phyloP scores from a whole-genome alignment of 2,329 filamentous ascomycete genomes.

The Geosmithia flava region DNA sequence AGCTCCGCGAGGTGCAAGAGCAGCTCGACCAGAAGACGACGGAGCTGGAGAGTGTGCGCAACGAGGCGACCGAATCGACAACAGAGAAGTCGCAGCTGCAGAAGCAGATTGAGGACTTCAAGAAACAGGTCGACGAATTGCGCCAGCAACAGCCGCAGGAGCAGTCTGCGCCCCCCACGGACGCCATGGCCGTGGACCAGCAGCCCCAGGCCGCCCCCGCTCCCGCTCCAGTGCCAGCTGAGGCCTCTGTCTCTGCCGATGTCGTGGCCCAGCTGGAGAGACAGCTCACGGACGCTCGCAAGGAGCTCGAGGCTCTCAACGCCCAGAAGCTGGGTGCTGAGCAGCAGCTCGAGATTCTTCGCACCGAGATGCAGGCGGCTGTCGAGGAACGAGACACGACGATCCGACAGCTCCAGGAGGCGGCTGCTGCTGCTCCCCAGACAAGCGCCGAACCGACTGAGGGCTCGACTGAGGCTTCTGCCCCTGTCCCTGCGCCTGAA shows the following conservation, averaged over 20 bases:
- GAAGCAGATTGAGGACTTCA: constrained; percentile 29
- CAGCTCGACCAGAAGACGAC: constrained; percentile 32
- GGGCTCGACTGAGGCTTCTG: neutral
- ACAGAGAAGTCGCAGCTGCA: constrained; percentile 23
- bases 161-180: constrained; percentile 19
- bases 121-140: constrained; percentile 25
- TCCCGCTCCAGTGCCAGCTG: constrained; percentile 11
- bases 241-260: constrained; percentile 30
- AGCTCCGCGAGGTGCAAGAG: constrained; percentile 39
- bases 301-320: constrained; percentile 53
- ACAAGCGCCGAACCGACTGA: neutral
- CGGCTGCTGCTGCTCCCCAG: constrained; percentile 11
- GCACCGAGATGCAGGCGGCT: constrained; percentile 46
- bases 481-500: constrained; percentile 5
- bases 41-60: constrained; percentile 42
- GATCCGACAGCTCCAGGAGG: constrained; percentile 25
- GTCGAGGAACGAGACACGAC: constrained; percentile 54
- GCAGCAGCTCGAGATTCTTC: constrained; percentile 42
- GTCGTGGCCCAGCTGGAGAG: constrained; percentile 33
- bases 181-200: constrained; percentile 3
- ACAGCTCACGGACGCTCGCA: constrained; percentile 33
- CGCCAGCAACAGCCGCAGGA: constrained; percentile 19
- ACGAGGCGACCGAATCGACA: constrained; percentile 16
- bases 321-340: constrained; percentile 60
- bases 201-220: constrained; percentile 12